Evolutionary conservation across 2,329 filamentous ascomycete genomes (phyloP).

Genomic region (Trichophyton verrucosum): DNA sequence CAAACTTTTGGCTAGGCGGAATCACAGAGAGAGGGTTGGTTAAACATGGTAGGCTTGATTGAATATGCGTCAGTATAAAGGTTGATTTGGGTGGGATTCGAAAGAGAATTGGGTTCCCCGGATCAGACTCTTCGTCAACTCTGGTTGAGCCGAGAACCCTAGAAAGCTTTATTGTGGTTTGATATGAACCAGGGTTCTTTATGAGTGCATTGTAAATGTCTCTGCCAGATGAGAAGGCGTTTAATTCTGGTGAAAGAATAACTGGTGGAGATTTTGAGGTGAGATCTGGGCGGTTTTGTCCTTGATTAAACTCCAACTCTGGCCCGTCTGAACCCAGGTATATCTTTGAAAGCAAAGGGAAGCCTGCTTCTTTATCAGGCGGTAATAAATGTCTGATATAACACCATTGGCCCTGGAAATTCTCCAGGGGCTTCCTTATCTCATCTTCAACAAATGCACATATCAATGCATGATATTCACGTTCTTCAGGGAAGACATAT

Average conservation of each 20-base stretch:
- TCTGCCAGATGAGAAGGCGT: constrained; percentile 18
- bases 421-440: constrained; percentile 22
- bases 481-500: constrained; percentile 24
- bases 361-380: neutral
- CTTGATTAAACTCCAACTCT: neutral
- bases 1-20: constrained; percentile 33
- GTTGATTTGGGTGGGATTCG: constrained; percentile 38
- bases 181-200: constrained; percentile 21
- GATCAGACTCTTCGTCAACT: neutral
- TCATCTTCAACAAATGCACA: constrained; percentile 27
- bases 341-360: neutral
- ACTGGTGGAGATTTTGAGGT: constrained; percentile 17
- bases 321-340: neutral
- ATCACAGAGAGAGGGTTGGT: constrained; percentile 20
- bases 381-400: constrained; percentile 14
- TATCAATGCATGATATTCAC: constrained; percentile 19
- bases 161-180: neutral
- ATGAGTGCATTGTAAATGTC: constrained; percentile 19
- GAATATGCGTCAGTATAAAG: constrained; percentile 34
- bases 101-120: neutral
- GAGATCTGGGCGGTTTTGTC: too few relatives aligned
- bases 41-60: constrained; percentile 6
- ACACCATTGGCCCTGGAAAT: constrained; percentile 24
- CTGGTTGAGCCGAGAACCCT: neutral
- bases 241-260: constrained; percentile 24